Evolutionary conservation across 345 rosid genomes (phyloP).

Genomic region (Trapa bicornis): DNA sequence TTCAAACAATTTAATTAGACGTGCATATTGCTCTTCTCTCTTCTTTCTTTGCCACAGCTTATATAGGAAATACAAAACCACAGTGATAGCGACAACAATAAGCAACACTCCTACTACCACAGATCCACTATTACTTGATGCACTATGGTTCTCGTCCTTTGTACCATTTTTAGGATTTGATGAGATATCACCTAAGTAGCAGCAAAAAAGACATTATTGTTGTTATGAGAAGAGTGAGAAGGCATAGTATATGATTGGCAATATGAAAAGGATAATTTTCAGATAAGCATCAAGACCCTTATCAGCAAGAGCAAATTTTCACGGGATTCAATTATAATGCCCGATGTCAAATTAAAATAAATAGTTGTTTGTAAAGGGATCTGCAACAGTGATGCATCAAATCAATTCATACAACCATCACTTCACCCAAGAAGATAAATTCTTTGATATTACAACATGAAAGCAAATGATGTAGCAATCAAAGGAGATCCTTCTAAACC

Average conservation of each 20-base stretch:
- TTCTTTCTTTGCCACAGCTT: conserved; percentile 96
- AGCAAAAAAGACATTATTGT: neutral
- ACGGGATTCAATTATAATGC: neutral
- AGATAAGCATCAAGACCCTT: neutral
- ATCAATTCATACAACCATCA: too few relatives aligned
- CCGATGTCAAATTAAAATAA: neutral
- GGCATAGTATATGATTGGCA: neutral
- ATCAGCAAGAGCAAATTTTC: neutral
- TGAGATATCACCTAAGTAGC: conserved; percentile 40
- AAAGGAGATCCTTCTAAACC: neutral
- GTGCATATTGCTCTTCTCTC: conserved; percentile 92
- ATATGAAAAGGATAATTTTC: neutral
- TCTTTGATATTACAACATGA: neutral
- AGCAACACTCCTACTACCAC: conserved; percentile 36
- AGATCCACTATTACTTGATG: conserved; percentile 36
- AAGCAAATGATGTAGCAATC: neutral
- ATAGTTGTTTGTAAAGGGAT: neutral
- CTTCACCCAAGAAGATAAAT: neutral
- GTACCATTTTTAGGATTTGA: conserved; percentile 26
- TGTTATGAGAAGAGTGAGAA: neutral
- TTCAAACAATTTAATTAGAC: conserved; percentile 85
- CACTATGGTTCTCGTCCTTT: conserved; percentile 26
- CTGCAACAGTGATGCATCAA: neutral
- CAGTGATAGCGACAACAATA: conserved; percentile 35
- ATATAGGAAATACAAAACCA: conserved; percentile 54